phyloP scores from a whole-genome alignment of 192 early-diverging fungal genomes.

The Phlyctochytrium arcticum region DNA sequence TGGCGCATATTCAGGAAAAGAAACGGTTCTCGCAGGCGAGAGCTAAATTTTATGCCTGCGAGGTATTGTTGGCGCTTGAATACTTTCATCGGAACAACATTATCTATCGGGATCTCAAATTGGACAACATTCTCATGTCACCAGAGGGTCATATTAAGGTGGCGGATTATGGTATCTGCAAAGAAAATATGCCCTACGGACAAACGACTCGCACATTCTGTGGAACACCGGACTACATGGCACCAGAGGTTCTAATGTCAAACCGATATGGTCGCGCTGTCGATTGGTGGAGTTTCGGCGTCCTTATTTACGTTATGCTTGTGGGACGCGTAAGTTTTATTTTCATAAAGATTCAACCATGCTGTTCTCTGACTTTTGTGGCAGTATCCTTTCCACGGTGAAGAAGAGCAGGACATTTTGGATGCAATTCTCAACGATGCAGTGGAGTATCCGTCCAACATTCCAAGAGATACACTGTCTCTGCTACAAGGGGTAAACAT shows the following conservation, averaged over 20 bases:
- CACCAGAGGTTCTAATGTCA: constrained; percentile 90
- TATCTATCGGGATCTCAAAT: constrained; percentile 93
- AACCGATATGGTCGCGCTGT: constrained; percentile 91
- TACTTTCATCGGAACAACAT: constrained; percentile 95
- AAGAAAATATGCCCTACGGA: constrained; percentile 65
- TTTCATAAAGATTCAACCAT: too few relatives aligned
- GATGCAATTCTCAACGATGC: constrained; percentile 93
- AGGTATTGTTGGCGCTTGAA: constrained; percentile 88
- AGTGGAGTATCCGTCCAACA: constrained; percentile 89
- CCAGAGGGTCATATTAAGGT: constrained; percentile 95
- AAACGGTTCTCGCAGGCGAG: constrained; percentile 82
- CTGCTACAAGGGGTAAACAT: constrained; percentile 74
- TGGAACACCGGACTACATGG: constrained; percentile 98
- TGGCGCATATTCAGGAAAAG: constrained; percentile 92
- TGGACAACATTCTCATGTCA: constrained; percentile 90
- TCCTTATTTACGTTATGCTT: constrained; percentile 89
- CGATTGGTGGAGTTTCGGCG: constrained; percentile 98
- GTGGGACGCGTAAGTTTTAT: constrained; percentile 52
- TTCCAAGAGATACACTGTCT: constrained; percentile 87
- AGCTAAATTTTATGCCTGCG: constrained; percentile 96
- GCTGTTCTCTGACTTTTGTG: background rate
- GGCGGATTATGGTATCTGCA: constrained; percentile 98
- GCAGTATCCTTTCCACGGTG: constrained; percentile 91
- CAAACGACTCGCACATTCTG: constrained; percentile 50
- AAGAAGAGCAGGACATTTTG: constrained; percentile 94